These are phyloP conservation scores for Alternaria dauci DNA, from an alignment of 2,329 filamentous ascomycete species.

Conservation along the genomic window DNA sequence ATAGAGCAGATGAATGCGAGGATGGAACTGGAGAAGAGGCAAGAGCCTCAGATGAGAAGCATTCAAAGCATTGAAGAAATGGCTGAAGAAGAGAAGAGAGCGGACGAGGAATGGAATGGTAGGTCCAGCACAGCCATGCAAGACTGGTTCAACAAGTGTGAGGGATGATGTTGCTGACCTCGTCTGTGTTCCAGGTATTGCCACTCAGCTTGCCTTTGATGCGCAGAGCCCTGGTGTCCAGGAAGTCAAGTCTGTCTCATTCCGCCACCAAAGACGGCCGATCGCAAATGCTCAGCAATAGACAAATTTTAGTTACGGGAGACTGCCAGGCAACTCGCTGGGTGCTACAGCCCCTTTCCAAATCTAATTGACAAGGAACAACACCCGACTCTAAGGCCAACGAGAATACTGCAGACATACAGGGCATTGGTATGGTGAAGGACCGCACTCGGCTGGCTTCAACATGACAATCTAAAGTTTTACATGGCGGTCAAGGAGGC, in stretches of 20 bases:
- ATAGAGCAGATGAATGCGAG: background rate
- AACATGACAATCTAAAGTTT: background rate
- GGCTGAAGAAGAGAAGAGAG: slow-evolving; percentile 15
- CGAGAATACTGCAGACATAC: background rate
- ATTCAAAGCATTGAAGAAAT: slow-evolving; percentile 20
- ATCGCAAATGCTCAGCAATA: slow-evolving; percentile 1
- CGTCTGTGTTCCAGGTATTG: slow-evolving; percentile 4
- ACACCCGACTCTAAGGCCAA: background rate
- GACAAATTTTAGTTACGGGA: background rate
- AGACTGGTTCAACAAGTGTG: background rate
- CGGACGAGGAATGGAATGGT: slow-evolving; percentile 15
- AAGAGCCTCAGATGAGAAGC: slow-evolving; percentile 8
- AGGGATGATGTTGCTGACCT: background rate
- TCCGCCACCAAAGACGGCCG: slow-evolving; percentile 1
- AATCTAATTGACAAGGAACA: background rate
- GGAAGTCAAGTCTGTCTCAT: slow-evolving; percentile 5
- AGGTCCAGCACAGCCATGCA: background rate
- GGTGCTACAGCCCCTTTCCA: background rate
- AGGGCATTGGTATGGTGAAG: background rate
- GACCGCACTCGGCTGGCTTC: background rate
- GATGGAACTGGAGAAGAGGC: background rate
- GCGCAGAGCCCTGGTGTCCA: slow-evolving; percentile 11
- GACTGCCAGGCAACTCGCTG: background rate
- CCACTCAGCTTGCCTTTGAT: slow-evolving; percentile 5
- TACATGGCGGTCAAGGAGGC: background rate